A percentile compares a stretch with the other conserved stretches of the same genome.
phyloP scores from a whole-genome alignment of 352 stramenopile genomes.

The Phytopythium litorale region DNA sequence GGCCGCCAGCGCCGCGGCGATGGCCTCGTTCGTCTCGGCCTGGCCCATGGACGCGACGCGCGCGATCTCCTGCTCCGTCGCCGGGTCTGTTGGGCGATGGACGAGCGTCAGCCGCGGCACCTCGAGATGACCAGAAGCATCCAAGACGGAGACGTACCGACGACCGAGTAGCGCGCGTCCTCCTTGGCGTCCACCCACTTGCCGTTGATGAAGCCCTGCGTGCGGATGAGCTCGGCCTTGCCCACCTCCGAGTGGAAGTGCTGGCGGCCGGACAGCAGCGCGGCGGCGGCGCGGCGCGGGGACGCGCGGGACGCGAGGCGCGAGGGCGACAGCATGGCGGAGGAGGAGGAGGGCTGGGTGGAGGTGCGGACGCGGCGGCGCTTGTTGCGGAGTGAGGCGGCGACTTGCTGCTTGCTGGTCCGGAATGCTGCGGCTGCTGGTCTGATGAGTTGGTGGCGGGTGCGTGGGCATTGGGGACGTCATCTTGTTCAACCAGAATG shows the following conservation, averaged over 20 bases:
- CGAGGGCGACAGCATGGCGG: constrained; percentile 19
- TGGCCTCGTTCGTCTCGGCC: constrained; percentile 66
- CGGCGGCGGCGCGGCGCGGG: constrained; percentile 12
- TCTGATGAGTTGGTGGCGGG: constrained; percentile 4
- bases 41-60: constrained; percentile 67
- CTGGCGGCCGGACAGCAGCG: constrained; percentile 4
- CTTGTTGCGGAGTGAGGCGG: constrained; percentile 24
- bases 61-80: constrained; percentile 70
- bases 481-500: constrained; percentile 10
- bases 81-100: constrained; percentile 39
- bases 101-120: not conserved
- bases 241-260: constrained; percentile 55
- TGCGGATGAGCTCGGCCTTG: constrained; percentile 68
- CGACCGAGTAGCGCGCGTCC: constrained; percentile 51
- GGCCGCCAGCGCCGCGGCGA: constrained; percentile 57
- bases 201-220: constrained; percentile 73
- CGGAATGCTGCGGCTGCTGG: not conserved
- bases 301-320: constrained; percentile 22
- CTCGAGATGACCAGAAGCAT: no score
- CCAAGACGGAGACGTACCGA: constrained; percentile 25
- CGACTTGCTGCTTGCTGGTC: not conserved
- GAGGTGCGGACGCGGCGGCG: constrained; percentile 12
- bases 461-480: constrained; percentile 5
- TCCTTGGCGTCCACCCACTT: constrained; percentile 67
- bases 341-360: not conserved